Evolutionary conservation across 441 rosid species (phyloP), one percentile per base, ranked within the genome.

Genomic region (Eutrema salsugineum): DNA sequence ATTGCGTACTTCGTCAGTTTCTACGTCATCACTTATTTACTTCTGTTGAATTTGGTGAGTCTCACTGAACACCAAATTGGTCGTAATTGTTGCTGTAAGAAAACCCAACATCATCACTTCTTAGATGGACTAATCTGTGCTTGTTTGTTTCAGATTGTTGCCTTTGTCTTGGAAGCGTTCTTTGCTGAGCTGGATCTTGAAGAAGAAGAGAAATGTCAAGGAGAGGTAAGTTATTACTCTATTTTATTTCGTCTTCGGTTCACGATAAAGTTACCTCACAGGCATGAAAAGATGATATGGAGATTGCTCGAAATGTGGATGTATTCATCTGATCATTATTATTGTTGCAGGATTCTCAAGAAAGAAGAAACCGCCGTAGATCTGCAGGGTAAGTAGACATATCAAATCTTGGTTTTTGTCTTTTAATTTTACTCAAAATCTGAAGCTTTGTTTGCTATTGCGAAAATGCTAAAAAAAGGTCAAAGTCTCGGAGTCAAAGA

Each of bases 121-220:
- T 19, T 40, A 46, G 44, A 39, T 32, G 15, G 30, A 63, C 58
- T 59, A 28, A 81, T 48, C 50, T 64, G 49, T 58, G 46, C 39
- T 6, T 56, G 65, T 58, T 69, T 63, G 77, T 71, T 72, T 78
- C 88, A 95, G 99, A 89, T 95, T 65, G 85, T 93, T 32, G 98
- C 99, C 59, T 95, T 95, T 84, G 97, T 95, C 78, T 85, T 95
- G 95, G 99, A 95, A 78, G 99, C 95, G 30, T 95, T 95, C 88
- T 95, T 89, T 60, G 71, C 99, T 47, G 97, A 95, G 80, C 83
- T 95, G 88, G 97, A 91, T 60, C 87, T 93, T 22, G 95, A 95
- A 67, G 63, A 80, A 63, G 81, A 93, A 48, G 91, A 85, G 60
- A 73, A 78, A 56, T 57, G 81, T 16, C 87, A 78, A 79, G 95